Percentiles rank a stretch among this genome's conserved stretches.
These are phyloP conservation scores for Oidiodendron maius DNA, from an alignment of 495 filamentous ascomycete species.

Conservation along the genomic window DNA sequence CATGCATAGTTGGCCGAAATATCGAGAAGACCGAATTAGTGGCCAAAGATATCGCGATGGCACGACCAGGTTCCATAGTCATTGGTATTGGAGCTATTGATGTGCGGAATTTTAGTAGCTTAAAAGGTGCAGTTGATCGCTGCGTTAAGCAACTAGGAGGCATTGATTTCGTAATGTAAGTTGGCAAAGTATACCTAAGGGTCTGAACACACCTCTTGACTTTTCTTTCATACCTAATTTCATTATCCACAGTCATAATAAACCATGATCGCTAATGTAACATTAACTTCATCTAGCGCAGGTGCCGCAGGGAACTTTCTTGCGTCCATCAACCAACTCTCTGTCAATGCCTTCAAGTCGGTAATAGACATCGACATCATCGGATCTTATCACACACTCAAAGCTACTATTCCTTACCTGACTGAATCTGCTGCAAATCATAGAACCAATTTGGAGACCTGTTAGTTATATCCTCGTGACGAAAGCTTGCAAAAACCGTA, in stretches of 20 bases:
- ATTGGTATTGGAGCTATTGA: background rate
- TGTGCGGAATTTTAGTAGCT: background rate
- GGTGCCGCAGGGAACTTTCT: slow-evolving; percentile 95
- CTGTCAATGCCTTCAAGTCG: slow-evolving; percentile 80
- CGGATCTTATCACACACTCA: slow-evolving; percentile 87
- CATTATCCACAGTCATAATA: slow-evolving; percentile 27
- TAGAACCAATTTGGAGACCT: too few relatives aligned
- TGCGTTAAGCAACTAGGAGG: background rate
- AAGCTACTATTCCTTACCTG: slow-evolving; percentile 76
- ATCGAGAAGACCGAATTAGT: slow-evolving; percentile 71
- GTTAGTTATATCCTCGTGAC: too few relatives aligned
- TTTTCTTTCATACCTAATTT: background rate
- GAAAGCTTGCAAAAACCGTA: too few relatives aligned
- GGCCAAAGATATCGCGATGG: background rate
- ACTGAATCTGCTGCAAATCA: slow-evolving; percentile 60
- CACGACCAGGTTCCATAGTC: background rate
- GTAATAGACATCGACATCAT: slow-evolving; percentile 94
- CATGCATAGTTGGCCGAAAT: slow-evolving; percentile 84
- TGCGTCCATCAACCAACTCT: slow-evolving; percentile 71
- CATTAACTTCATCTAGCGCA: slow-evolving; percentile 47
- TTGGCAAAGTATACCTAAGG: too few relatives aligned
- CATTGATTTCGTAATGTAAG: background rate
- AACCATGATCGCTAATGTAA: slow-evolving; percentile 47
- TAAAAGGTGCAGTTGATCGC: background rate
- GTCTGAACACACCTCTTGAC: too few relatives aligned